phyloP scores from a whole-genome alignment of 805 yeast genomes.

The Tetrapisispora taiwanensis region DNA sequence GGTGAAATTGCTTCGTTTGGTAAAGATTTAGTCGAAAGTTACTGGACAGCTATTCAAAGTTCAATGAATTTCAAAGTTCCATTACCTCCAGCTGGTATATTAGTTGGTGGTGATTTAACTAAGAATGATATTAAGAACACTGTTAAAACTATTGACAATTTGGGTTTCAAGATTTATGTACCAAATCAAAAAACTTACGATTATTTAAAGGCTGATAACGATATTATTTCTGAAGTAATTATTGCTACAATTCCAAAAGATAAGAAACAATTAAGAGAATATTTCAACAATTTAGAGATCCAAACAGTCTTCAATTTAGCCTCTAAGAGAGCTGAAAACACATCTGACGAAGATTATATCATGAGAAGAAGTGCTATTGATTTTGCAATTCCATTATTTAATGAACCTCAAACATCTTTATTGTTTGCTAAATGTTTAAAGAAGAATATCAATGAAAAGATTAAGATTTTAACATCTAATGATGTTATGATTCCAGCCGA shows the following conservation, averaged over 20 bases:
- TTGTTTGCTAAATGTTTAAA: constrained; percentile 78
- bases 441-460: constrained; percentile 47
- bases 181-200: constrained; percentile 64
- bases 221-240: constrained; percentile 35
- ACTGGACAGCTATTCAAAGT: constrained; percentile 95
- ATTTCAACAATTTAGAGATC: constrained; percentile 78
- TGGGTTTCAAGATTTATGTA: constrained; percentile 70
- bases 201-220: constrained; percentile 42
- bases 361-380: constrained; percentile 99
- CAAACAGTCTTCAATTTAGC: constrained; percentile 90
- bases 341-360: constrained; percentile 82
- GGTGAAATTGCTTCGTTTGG: constrained; percentile 99
- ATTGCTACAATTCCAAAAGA: constrained; percentile 85
- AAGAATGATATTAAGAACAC: constrained; percentile 57
- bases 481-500: constrained; percentile 64
- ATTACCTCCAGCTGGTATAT: constrained; percentile 75
- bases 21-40: constrained; percentile 71
- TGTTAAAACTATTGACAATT: constrained; percentile 53
- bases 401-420: constrained; percentile 88
- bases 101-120: constrained; percentile 82
- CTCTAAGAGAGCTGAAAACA: constrained; percentile 72
- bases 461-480: constrained; percentile 38
- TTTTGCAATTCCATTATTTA: constrained; percentile 90
- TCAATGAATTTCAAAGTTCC: constrained; percentile 97
- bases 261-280: constrained; percentile 85